Evolutionary conservation across 331 rosid genomes (phyloP).

Genomic region (Quercus tomentella): DNA sequence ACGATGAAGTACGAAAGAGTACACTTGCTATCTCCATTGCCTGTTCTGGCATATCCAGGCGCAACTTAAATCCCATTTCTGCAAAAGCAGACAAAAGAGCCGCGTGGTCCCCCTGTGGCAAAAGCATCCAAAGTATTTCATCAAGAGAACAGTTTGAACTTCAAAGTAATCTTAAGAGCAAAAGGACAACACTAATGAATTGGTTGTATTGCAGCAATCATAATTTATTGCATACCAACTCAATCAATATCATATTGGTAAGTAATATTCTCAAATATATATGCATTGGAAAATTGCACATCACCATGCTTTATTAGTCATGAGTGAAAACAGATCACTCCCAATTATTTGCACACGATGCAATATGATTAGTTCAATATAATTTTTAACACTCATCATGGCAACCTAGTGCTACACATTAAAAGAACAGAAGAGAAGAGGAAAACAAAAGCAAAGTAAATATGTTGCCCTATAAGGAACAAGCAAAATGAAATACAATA

Average conservation of each 20-base stretch:
- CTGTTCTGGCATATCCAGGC: constrained; percentile 94
- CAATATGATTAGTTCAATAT: neutral
- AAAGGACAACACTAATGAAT: neutral
- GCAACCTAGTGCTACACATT: neutral
- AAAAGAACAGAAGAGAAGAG: neutral
- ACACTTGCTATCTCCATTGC: constrained; percentile 76
- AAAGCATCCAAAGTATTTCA: constrained; percentile 20
- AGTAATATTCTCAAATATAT: no score
- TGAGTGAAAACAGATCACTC: neutral
- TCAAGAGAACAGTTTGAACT: neutral
- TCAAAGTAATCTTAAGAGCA: neutral
- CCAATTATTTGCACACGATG: neutral
- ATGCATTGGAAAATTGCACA: no score
- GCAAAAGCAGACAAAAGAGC: constrained; percentile 96
- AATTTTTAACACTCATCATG: neutral
- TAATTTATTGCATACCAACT: neutral
- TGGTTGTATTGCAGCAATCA: neutral
- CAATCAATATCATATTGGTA: neutral
- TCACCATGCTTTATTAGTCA: neutral
- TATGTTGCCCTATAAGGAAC: neutral
- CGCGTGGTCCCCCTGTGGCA: constrained; percentile 85
- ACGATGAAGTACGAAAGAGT: constrained; percentile 78
- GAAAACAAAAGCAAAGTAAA: neutral
- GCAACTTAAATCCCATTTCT: constrained; percentile 96
- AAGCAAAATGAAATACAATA: neutral